Evolutionary conservation across 225 moss, liverwort and hornwort genomes (phyloP).

Genomic region (Neckera pumila): DNA sequence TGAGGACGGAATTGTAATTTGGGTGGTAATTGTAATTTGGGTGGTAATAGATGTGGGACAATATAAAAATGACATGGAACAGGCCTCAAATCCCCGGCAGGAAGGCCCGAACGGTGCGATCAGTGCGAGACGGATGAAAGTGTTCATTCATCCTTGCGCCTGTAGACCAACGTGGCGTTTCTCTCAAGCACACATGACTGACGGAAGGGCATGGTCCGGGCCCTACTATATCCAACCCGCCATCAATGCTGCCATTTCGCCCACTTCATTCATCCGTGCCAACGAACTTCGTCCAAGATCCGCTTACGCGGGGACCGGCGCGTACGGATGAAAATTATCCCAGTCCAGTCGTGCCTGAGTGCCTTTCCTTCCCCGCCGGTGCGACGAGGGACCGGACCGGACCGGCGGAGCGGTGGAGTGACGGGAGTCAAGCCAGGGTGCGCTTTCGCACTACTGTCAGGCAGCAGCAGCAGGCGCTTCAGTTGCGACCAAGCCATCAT

Average conservation of each 20-base stretch:
- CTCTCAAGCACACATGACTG: background rate
- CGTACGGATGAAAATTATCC: background rate
- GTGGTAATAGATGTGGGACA: too few species aligned
- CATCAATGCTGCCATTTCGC: background rate
- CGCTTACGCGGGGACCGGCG: background rate
- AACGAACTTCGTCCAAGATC: background rate
- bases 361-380: too few species aligned
- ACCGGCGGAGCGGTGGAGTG: background rate
- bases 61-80: background rate
- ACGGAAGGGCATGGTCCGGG: background rate
- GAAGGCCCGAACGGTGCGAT: background rate
- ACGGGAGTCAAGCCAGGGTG: background rate
- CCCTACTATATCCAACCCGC: conserved; percentile 30
- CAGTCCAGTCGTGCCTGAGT: background rate
- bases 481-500: conserved; percentile 9
- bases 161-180: background rate
- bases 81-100: background rate
- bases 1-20: too few species aligned
- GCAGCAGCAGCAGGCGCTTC: conserved; percentile 5
- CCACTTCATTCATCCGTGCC: background rate
- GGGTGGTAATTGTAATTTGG: too few species aligned
- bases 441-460: background rate
- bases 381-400: background rate
- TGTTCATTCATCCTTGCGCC: background rate
- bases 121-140: background rate